Base-by-base conservation (phyloP, 441 rosid species). In the Pelargonium australe region DNA sequence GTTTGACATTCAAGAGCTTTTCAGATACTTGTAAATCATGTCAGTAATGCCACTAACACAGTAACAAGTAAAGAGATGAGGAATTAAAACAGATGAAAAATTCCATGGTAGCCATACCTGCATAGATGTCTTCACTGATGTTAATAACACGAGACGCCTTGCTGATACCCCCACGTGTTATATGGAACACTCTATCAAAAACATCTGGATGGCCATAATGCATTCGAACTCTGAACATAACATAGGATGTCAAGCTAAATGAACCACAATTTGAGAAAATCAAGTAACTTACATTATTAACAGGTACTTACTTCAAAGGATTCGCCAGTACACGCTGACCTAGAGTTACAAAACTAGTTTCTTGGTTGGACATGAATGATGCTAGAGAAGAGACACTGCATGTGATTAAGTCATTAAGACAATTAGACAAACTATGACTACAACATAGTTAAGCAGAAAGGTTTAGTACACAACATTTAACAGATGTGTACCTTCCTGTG, bases 191-290 rank as follows among this genome's bases (percentile, higher is more conserved):
- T 88, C 99, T 83, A 75, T 95, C 97, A 65, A 95, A 95, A 72
- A 95, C 94, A 86, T 95, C 99, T 37, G 99, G 99, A 84, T 95
- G 99, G 69, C 99, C 99, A 84, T 95, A 95, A 83, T 92, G 98
- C 98, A 95, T 88, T 34, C 99, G 98, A 67, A 93, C 91, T 89
- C 98, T 95, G 83, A 74, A 76, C 49, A 72, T 60, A 10, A 75
- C 4, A 72, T 45, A 70, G 31, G 6, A 12, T 45, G 16, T 69
- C 71, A 75, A 70, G 60, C 75, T 60, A 75, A 37, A 78, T 63
- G 62, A 63, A 17, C 41, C 3, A 41, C 57, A 69, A 68, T 68
- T 51, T 19, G 8, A 71, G 41, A 51, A n/a, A 45, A 67, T 7
- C 62, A 69, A 69, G 20, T 45, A 4, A 49, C 9, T 70, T 64